phyloP scores from a whole-genome alignment of 768 basidiomycete species.

The Russula olivacea region DNA sequence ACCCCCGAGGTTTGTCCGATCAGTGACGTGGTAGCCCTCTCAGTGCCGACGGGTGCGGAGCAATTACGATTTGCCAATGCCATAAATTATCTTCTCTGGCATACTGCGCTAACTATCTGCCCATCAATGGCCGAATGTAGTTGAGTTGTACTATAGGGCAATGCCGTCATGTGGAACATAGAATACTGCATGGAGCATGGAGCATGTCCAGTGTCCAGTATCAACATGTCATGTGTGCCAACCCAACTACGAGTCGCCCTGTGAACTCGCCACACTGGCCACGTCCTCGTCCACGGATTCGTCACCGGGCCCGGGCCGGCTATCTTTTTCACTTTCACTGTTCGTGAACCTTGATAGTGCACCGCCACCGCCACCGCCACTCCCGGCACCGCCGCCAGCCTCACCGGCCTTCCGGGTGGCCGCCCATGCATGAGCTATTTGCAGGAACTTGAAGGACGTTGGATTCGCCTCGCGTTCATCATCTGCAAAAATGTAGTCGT shows the following conservation, averaged over 20 bases:
- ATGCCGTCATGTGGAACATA: background rate
- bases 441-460: conserved; percentile 90
- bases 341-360: conserved; percentile 46
- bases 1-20: background rate
- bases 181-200: background rate
- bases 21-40: conserved; percentile 5
- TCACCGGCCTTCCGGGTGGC: conserved; percentile 39
- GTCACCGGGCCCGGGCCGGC: conserved; percentile 18
- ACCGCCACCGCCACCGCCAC: conserved; percentile 23
- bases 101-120: background rate
- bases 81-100: background rate
- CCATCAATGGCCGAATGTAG: background rate
- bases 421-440: conserved; percentile 90
- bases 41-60: background rate
- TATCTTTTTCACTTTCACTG: conserved; percentile 28
- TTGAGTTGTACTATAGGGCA: background rate
- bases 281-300: conserved; percentile 33
- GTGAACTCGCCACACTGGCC: conserved; percentile 49
- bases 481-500: conserved; percentile 93
- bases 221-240: background rate
- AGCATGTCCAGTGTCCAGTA: background rate
- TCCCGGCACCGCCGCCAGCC: conserved; percentile 27
- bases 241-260: conserved; percentile 31
- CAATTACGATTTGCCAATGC: background rate
- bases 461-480: conserved; percentile 93